These are phyloP conservation scores for Hypsizygus marmoreus DNA, from an alignment of 768 basidiomycete genomes.

Conservation along the genomic window DNA sequence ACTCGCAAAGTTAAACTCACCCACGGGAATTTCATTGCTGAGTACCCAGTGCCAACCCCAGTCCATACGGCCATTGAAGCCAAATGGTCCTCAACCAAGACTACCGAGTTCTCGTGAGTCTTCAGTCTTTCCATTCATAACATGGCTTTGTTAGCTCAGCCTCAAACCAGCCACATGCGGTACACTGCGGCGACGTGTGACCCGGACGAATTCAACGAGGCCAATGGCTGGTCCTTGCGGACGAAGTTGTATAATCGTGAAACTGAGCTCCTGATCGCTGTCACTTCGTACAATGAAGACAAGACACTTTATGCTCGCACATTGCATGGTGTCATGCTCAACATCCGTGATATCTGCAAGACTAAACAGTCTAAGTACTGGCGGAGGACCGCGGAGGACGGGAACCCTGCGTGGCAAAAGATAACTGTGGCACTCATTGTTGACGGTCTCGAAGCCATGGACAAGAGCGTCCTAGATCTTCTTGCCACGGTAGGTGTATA, in stretches of 20 bases:
- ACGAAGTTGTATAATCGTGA: conserved; percentile 83
- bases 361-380: conserved; percentile 94
- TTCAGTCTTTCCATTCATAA: no score
- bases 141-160: conserved; percentile 4
- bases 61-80: conserved; percentile 81
- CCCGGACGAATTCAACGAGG: conserved; percentile 84
- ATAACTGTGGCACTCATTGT: conserved; percentile 89
- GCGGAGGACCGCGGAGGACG: conserved; percentile 80
- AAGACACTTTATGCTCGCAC: conserved; percentile 91
- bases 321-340: conserved; percentile 94
- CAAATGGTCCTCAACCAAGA: conserved; percentile 70
- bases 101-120: conserved; percentile 89
- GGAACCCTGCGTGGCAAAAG: conserved; percentile 85
- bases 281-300: conserved; percentile 93
- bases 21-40: conserved; percentile 88
- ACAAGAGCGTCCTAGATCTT: conserved; percentile 90
- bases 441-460: conserved; percentile 93
- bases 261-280: conserved; percentile 92
- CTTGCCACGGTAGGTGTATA: conserved; percentile 91
- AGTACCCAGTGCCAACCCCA: conserved; percentile 86
- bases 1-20: conserved; percentile 95
- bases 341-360: conserved; percentile 97
- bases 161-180: conserved; percentile 72
- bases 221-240: conserved; percentile 82
- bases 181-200: conserved; percentile 93